These are phyloP conservation scores for Clavulina sp. DNA, from an alignment of 768 basidiomycete species.

Conservation along the genomic window DNA sequence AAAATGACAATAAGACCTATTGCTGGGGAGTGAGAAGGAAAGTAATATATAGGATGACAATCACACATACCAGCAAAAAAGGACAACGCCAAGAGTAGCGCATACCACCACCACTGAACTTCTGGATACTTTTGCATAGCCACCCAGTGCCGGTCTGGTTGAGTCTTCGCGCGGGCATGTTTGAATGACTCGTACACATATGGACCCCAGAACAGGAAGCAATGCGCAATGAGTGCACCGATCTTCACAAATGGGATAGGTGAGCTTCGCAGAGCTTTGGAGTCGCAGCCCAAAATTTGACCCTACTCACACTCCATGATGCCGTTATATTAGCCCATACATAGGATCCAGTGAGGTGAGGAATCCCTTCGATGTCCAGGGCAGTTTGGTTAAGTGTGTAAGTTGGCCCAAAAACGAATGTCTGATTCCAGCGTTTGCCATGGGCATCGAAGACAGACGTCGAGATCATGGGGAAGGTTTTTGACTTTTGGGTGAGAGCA, in stretches of 20 bases:
- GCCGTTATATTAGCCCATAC: constrained; percentile 2
- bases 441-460: constrained; percentile 38
- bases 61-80: constrained; percentile 37
- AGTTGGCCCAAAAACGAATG: constrained; percentile 32
- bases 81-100: constrained; percentile 28
- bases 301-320: constrained; percentile 8
- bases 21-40: neutral
- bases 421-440: constrained; percentile 37
- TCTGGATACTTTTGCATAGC: constrained; percentile 44
- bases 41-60: constrained; percentile 2
- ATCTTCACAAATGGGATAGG: constrained; percentile 22
- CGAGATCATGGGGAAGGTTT: constrained; percentile 40
- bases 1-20: constrained; percentile 39
- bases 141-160: constrained; percentile 41
- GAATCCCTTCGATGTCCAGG: constrained; percentile 31
- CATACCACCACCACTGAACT: constrained; percentile 46
- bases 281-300: constrained; percentile 31
- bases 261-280: neutral
- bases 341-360: constrained; percentile 31
- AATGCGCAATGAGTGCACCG: constrained; percentile 41
- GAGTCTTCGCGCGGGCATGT: constrained; percentile 27
- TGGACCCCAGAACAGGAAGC: constrained; percentile 38
- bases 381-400: constrained; percentile 41
- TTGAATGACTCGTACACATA: constrained; percentile 34
- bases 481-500: constrained; percentile 24